Conservation (phyloP, 331 rosid species). For the Quercus phellos region DNA sequence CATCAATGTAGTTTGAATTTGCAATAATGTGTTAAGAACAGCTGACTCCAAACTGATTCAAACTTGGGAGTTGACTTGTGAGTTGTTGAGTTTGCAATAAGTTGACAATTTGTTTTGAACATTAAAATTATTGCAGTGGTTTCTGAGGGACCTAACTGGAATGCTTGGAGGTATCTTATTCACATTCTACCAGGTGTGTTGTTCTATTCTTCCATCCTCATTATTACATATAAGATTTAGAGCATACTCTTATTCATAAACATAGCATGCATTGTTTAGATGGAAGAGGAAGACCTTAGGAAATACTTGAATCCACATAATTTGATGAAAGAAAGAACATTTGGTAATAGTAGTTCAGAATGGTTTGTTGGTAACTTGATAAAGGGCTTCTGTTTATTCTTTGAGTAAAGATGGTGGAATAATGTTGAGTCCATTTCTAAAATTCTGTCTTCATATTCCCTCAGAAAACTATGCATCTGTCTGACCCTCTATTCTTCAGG, state of each 20-base stretch:
- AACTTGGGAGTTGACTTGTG: conserved; percentile 18
- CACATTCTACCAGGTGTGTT: conserved; percentile 86
- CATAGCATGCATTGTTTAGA: neutral
- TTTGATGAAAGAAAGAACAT: neutral
- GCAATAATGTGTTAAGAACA: neutral
- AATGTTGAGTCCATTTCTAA: conserved; percentile 4
- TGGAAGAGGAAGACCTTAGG: neutral
- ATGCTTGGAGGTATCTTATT: conserved; percentile 97
- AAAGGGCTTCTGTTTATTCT: neutral
- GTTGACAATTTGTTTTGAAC: conserved; percentile 20
- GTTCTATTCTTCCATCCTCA: neutral
- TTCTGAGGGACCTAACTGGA: conserved; percentile 94
- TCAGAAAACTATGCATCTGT: conserved; percentile 4
- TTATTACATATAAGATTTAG: neutral
- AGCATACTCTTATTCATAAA: neutral
- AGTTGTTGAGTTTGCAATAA: conserved; percentile 21
- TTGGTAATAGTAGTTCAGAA: neutral
- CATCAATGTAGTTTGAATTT: conserved; percentile 1
- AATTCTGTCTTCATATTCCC: conserved; percentile 1
- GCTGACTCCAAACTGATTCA: neutral
- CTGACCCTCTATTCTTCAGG: conserved; percentile 44
- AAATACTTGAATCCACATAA: neutral
- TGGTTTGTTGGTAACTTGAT: neutral
- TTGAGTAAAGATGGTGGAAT: neutral
- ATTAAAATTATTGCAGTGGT: conserved; percentile 72